Percentiles rank a stretch among this genome's conserved stretches.
phyloP scores from a whole-genome alignment of 352 stramenopile genomes.

The Halophytophthora batemanensis region DNA sequence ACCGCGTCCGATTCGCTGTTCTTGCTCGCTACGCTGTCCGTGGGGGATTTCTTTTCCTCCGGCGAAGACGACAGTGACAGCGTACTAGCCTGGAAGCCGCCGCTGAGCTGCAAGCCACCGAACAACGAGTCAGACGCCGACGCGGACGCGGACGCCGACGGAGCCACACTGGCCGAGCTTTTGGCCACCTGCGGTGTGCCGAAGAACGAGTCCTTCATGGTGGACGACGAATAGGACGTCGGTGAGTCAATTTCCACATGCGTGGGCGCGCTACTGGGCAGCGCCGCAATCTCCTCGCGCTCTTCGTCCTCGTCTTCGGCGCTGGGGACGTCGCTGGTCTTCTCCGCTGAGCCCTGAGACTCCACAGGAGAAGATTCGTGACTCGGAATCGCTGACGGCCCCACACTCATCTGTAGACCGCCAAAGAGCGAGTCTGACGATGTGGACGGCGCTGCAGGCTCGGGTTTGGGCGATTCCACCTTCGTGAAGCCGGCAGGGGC shows the following conservation, averaged over 20 bases:
- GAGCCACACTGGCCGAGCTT: constrained; percentile 14
- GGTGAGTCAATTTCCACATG: constrained; percentile 27
- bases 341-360: constrained; percentile 6
- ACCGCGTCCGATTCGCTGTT: constrained; percentile 8
- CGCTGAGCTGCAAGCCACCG: constrained; percentile 43
- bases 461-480: constrained; percentile 8
- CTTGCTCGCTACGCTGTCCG: constrained; percentile 5
- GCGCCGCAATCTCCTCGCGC: constrained; percentile 7
- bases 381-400: constrained; percentile 8
- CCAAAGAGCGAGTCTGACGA: constrained; percentile 31
- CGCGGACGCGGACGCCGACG: background rate
- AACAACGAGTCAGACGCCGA: constrained; percentile 37
- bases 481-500: constrained; percentile 12
- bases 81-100: constrained; percentile 22
- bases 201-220: constrained; percentile 56
- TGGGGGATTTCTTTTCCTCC: constrained; percentile 8
- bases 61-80: constrained; percentile 14
- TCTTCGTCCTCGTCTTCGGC: constrained; percentile 5
- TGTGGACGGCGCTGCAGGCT: constrained; percentile 1
- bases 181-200: constrained; percentile 18
- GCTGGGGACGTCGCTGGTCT: background rate
- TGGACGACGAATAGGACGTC: constrained; percentile 26
- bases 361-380: constrained; percentile 12
- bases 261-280: background rate
- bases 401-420: constrained; percentile 34